Base-by-base conservation (phyloP, 73 alveolate species). In the Stentor roeselii region DNA sequence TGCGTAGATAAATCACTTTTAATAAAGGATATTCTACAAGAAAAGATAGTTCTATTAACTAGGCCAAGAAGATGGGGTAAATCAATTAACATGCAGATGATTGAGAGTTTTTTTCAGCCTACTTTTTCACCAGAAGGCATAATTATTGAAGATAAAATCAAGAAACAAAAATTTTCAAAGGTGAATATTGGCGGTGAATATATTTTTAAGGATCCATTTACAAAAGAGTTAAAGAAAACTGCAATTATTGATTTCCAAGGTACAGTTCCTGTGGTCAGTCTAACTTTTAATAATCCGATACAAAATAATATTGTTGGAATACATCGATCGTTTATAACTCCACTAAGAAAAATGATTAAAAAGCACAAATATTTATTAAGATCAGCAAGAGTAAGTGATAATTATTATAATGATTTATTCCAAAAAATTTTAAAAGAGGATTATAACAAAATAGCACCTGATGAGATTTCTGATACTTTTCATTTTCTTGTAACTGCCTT, bases 31-130 rank as follows among this genome's bases (percentile, higher is more conserved):
- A 60, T 60, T 31, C 3, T 60, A 31, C 34, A 6, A 4, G 30
- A 60, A 14, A 11, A 60, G 30, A 3, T 31, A 31, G 30, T 60
- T 60, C 39, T 60, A 3, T 6, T 60, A 14, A 60, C 78, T 6
- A 11, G 78, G 39, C 78, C 78, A 11, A 11, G 78, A 60, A 60
- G 78, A 60, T 60, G 78, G 78, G 78, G 78, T 6, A 60, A 60
- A 27, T 14, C 78, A 27, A 3, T 60, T 3, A 60, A 60, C 39
- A 21, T 60, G 39, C 34, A 27, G 4, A 60, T 60, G 78, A 4
- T 60, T 31, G 30, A 60, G 30, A 27, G 11, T 31, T 60, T 60
- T 60, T 60, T 60, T 60, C 41, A 60, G 39, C 41, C 78, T 6
- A 31, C 6, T 6, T 11, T 6, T 31, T 30, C 6, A 3, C 14